phyloP scores from a whole-genome alignment of 345 rosid genomes.

The Triadica sebifera region DNA sequence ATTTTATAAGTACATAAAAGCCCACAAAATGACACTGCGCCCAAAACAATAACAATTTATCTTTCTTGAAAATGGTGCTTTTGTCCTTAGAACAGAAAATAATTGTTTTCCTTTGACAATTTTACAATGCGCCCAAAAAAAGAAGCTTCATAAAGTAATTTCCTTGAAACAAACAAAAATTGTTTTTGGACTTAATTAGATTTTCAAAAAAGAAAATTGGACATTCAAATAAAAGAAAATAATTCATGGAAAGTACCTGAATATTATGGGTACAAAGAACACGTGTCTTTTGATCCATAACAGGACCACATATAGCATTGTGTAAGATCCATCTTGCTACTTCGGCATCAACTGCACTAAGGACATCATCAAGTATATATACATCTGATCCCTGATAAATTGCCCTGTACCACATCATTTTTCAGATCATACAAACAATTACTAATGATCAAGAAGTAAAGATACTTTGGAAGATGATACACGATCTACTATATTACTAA shows the following conservation, averaged over 20 bases:
- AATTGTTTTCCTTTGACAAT: no score
- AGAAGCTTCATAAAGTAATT: background rate
- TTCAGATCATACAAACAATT: background rate
- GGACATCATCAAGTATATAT: slow-evolving; percentile 79
- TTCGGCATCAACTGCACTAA: slow-evolving; percentile 94
- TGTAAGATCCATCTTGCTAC: slow-evolving; percentile 81
- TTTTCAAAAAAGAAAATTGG: background rate
- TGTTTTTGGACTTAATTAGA: background rate
- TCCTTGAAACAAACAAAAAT: background rate
- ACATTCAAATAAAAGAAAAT: slow-evolving; percentile 3
- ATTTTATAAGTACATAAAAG: no score
- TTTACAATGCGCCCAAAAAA: background rate
- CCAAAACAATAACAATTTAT: no score
- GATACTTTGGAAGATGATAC: no score
- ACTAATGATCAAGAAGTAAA: background rate
- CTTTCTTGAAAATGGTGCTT: no score
- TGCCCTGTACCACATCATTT: slow-evolving; percentile 50
- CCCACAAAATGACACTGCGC: no score
- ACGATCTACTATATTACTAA: background rate
- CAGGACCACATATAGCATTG: slow-evolving; percentile 67
- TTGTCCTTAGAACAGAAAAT: no score
- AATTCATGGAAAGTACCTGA: slow-evolving; percentile 51
- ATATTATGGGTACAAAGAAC: slow-evolving; percentile 78
- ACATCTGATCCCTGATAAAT: slow-evolving; percentile 63
- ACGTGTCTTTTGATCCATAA: slow-evolving; percentile 54